These are phyloP conservation scores for Backusella parvicylindrica DNA, from an alignment of 192 early-diverging fungal species.

Conservation along the genomic window DNA sequence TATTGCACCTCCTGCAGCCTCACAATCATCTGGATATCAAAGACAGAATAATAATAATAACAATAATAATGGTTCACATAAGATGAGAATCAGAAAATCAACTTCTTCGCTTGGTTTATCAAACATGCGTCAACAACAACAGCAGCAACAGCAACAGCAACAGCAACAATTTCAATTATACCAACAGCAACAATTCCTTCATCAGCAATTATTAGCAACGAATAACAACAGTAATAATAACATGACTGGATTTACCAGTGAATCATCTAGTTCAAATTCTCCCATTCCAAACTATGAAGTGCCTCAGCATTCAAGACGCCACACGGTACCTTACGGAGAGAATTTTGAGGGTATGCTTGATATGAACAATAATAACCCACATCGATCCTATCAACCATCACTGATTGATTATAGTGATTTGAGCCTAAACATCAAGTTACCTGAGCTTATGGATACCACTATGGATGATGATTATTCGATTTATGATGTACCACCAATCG, in stretches of 20 bases:
- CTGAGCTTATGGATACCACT: not conserved
- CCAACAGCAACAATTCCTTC: not conserved
- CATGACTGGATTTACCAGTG: not conserved
- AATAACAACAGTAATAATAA: not conserved
- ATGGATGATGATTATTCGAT: not conserved
- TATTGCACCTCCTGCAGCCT: not conserved
- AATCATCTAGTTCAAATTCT: not conserved
- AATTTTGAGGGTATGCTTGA: not conserved
- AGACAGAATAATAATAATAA: not conserved
- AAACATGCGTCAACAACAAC: not conserved
- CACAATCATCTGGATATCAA: conserved; percentile 6
- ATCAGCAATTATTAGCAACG: not conserved
- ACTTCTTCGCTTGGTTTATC: not conserved
- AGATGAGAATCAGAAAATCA: conserved; percentile 7
- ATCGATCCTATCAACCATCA: conserved; percentile 6
- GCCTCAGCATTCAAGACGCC: not conserved
- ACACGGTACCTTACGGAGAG: not conserved
- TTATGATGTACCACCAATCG: not conserved
- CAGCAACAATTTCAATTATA: not conserved
- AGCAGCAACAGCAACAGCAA: not conserved
- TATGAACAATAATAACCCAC: not conserved
- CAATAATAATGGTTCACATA: not conserved
- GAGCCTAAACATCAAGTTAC: not conserved
- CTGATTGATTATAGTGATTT: conserved; percentile 3
- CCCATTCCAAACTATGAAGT: not conserved